Base-by-base conservation (phyloP, 257 asterid genomes). In the Hygrophila difformis region DNA sequence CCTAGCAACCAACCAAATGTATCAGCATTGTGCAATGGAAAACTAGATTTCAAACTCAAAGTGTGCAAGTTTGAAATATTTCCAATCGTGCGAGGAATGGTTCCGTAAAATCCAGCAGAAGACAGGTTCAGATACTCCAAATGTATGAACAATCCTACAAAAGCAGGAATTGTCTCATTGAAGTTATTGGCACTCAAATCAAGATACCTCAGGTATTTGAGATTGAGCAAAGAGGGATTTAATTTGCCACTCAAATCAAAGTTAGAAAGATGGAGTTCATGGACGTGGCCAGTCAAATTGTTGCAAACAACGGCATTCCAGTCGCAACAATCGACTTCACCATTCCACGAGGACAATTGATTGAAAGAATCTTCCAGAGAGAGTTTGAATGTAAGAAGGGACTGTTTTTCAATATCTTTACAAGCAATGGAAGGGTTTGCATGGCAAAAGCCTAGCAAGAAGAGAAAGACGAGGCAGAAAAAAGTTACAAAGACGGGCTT, bases 61-160 rank as follows among this genome's bases (percentile, higher is more conserved):
- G 34, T 5, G 12, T 18, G 62, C 34, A 58, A 53, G 40, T 26
- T 51, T 14, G 71, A 58, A 15, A 64, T 57, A 28, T 64, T 64
- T 1, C 70, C 61, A 1, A 64, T 24, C 12, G 35, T 23, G 15
- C 20, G 60, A 11, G 61, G 59, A 44, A 52, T 53, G 19, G 29
- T 18, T 2, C 54, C 53, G 1, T 19, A 9, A 10, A 58, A 58
- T 16, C 62, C 54, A 8, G 50, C 18, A 9, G 9, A 8, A 1
- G 62, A 53, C 13, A 53, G 3, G 6, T 58, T 49, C 3, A 65
- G 57, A 48, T 65, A 53, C 51, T 53, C 53, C 0, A 65, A 40
- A 20, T 40, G 37, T 40, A 39, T 15, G 6, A 65, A n/a, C 4
- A 62, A 59, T 5, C 71, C 66, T 0, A 64, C n/a, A 16, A 53